Evolutionary conservation across 108 stramenopile genomes (phyloP).

Genomic region (Cyclostephanos invisitatus): DNA sequence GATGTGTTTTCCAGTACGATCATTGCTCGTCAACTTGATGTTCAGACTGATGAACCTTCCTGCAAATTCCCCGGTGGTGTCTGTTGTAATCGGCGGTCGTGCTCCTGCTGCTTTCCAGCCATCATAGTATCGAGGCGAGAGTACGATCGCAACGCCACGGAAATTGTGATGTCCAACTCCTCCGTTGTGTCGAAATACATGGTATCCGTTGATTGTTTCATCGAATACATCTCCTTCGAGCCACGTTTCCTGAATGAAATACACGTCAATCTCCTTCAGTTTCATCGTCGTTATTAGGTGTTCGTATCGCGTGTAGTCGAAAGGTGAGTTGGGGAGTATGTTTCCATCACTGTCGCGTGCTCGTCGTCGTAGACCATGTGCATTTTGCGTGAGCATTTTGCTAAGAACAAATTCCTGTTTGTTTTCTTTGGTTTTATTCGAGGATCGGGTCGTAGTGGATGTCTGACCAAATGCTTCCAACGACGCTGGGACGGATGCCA

Average conservation of each 20-base stretch:
- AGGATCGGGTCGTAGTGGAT: not conserved
- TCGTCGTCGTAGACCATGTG: not conserved
- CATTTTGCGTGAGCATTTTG: not conserved
- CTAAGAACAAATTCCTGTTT: not conserved
- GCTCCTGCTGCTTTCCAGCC: slow-evolving; percentile 4
- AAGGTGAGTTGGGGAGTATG: not conserved
- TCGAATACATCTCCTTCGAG: not conserved
- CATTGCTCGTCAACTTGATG: not conserved
- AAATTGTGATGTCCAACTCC: not conserved
- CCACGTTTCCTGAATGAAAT: not conserved
- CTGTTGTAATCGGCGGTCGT: not conserved
- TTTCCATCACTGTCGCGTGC: not conserved
- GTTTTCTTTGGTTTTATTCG: not conserved
- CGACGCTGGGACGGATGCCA: not conserved
- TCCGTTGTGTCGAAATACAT: not conserved
- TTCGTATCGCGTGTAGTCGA: not conserved
- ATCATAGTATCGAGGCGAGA: not conserved
- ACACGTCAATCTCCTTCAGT: not conserved
- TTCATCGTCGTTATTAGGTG: not conserved
- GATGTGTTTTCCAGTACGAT: not conserved
- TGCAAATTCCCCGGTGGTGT: not conserved
- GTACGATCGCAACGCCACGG: slow-evolving; percentile 7
- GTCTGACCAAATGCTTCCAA: not conserved
- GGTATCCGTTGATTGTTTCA: not conserved
- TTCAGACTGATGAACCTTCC: not conserved